A percentile compares a stretch with the other conserved stretches of the same genome.
These are phyloP conservation scores for Cladochytrium replicatum DNA, from an alignment of 192 early-diverging fungal genomes.

Conservation along the genomic window DNA sequence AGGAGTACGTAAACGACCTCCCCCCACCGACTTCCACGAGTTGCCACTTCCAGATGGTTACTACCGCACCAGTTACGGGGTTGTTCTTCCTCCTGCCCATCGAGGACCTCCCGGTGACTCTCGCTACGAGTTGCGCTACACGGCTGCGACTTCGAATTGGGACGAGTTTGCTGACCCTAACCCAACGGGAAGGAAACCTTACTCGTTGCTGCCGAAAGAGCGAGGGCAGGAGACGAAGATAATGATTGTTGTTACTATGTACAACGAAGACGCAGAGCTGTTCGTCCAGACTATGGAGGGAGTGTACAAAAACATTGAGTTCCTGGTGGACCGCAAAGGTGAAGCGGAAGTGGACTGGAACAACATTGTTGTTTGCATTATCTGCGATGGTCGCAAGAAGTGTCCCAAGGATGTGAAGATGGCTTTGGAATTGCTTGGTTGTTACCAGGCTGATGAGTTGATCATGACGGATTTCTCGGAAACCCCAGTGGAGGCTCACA, in stretches of 20 bases:
- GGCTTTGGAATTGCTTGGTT: neutral
- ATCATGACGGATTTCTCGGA: slow-evolving; percentile 2
- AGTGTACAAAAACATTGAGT: slow-evolving; percentile 2
- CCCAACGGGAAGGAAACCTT: slow-evolving; percentile 14
- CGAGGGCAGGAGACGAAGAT: slow-evolving; percentile 44
- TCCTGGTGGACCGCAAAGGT: slow-evolving; percentile 1
- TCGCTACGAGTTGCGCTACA: neutral
- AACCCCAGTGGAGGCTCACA: slow-evolving; percentile 1
- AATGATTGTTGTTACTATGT: slow-evolving; percentile 75
- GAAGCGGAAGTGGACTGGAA: slow-evolving; percentile 1
- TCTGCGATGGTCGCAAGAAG: slow-evolving; percentile 4
- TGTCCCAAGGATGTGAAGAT: neutral
- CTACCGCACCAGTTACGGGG: neutral
- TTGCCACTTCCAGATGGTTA: neutral
- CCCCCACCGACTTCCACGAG: neutral
- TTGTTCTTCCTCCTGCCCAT: neutral
- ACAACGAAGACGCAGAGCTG: slow-evolving; percentile 27
- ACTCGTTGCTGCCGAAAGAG: slow-evolving; percentile 51
- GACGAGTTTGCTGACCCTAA: neutral
- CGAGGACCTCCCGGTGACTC: neutral
- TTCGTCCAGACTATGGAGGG: slow-evolving; percentile 2
- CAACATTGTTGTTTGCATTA: slow-evolving; percentile 1
- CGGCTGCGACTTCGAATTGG: neutral
- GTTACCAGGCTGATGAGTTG: too few relatives aligned
- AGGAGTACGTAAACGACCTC: neutral